These are phyloP conservation scores for Boletales sp. DNA, from an alignment of 768 basidiomycete species.

Conservation along the genomic window DNA sequence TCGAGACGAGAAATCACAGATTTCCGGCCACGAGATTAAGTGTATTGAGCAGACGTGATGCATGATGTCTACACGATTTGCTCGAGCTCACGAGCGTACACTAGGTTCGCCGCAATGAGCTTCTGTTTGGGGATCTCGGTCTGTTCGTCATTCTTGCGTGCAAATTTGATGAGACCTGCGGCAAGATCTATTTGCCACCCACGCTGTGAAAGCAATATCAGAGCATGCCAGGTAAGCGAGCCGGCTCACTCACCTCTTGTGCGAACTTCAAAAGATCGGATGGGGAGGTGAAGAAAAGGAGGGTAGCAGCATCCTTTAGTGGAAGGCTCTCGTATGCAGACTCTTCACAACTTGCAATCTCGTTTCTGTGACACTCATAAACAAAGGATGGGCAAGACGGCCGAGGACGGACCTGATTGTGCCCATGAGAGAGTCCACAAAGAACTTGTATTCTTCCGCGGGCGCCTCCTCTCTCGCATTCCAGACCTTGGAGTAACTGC, in stretches of 20 bases:
- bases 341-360: conserved; percentile 97
- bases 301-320: conserved; percentile 81
- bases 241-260: conserved; percentile 51
- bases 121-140: conserved; percentile 83
- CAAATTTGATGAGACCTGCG: conserved; percentile 68
- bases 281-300: conserved; percentile 86
- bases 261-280: conserved; percentile 84
- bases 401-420: conserved; percentile 71
- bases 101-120: conserved; percentile 71
- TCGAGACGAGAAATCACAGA: not conserved
- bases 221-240: not conserved
- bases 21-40: not conserved
- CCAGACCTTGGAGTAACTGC: conserved; percentile 97
- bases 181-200: conserved; percentile 81
- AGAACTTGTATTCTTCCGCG: conserved; percentile 91
- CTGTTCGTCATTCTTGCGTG: conserved; percentile 76
- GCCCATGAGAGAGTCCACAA: conserved; percentile 89
- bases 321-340: conserved; percentile 90
- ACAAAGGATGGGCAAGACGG: not conserved
- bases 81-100: conserved; percentile 84
- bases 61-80: conserved; percentile 75
- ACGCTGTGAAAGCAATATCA: conserved; percentile 45
- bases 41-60: not conserved
- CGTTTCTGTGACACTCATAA: conserved; percentile 55
- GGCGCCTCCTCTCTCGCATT: conserved; percentile 90